Base-by-base conservation (phyloP, 345 rosid genomes). In the Pistacia atlantica region DNA sequence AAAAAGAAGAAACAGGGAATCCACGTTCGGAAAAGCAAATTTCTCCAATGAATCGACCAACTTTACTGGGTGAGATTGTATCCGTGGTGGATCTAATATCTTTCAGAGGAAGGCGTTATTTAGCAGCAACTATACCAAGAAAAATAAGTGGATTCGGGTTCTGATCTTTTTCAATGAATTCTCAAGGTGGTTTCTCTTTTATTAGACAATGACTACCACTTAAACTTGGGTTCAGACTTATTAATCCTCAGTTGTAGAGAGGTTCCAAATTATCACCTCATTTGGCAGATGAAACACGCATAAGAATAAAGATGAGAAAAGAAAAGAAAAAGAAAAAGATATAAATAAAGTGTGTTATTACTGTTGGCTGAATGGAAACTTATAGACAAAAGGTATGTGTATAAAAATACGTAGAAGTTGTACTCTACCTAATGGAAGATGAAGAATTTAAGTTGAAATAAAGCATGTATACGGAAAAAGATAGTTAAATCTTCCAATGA, bases 11-110 rank as follows among this genome's bases (percentile, higher is more conserved):
- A 33, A 8, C 20, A 67, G 72, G 59, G 51, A 51, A 68, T 28
- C 72, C 58, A 67, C 57, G 71, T 49, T 67, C 25, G 18, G 2
- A 64, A 67, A 67, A 46, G n/a, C 12, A 17, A 46, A 48, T 48
- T 48, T 18, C 18, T 3, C 57, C 16, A 54, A 54, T 54, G 57
- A 54, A 54, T n/a, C 57, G 4, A 16, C 57, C 57, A 51, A 51
- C 55, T 51, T 51, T 4, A 51, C 55, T 12, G 46, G 46, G 46
- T 1, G 8, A 42, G 46, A 42, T 42, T 8, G 9, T 6, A 42
- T 42, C 57, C 57, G 17, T 54, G 57, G 57, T 54, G 57, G 57
- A n/a, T 54, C 57, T 14, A 17, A 3, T 14, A 42, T 42, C 6
- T 42, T 5, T 7, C 46, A 42, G 46, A 42, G 6, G 46, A 7